A percentile compares a stretch with the other conserved stretches of the same genome.
Conservation (phyloP, 805 yeast genomes). For the Cyberlindnera japonica region DNA sequence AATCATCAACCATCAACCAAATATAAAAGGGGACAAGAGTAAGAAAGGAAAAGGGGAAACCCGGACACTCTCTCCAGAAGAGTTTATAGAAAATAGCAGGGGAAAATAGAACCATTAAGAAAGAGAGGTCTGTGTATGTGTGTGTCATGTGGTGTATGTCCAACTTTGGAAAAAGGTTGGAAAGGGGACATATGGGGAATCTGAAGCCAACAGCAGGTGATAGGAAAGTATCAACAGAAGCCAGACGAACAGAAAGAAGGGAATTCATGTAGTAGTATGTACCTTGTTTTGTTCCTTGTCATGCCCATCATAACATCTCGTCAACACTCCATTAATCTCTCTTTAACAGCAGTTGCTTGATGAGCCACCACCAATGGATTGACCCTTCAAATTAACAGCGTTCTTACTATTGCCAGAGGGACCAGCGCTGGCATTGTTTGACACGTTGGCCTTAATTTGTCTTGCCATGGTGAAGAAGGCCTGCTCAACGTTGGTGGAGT, state of each 20-base stretch:
- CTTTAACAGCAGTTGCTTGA: constrained; percentile 17
- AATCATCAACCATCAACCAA: constrained; percentile 9
- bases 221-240: too few relatives aligned
- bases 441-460: constrained; percentile 95
- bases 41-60: neutral
- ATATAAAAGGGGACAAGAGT: too few relatives aligned
- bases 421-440: constrained; percentile 43
- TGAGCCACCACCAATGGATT: constrained; percentile 41
- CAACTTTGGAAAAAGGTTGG: too few relatives aligned
- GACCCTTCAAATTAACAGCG: constrained; percentile 71
- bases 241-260: too few relatives aligned
- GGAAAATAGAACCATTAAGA: too few relatives aligned
- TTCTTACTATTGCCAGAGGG: constrained; percentile 46
- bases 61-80: neutral
- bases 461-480: constrained; percentile 98
- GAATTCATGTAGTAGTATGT: neutral
- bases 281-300: neutral
- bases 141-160: too few relatives aligned
- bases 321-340: neutral
- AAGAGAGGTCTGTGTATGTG: too few relatives aligned
- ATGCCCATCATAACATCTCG: too few relatives aligned
- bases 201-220: too few relatives aligned
- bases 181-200: too few relatives aligned
- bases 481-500: constrained; percentile 95
- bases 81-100: constrained; percentile 1